Conservation (phyloP, 352 stramenopile species). For the Pythium apleroticum region DNA sequence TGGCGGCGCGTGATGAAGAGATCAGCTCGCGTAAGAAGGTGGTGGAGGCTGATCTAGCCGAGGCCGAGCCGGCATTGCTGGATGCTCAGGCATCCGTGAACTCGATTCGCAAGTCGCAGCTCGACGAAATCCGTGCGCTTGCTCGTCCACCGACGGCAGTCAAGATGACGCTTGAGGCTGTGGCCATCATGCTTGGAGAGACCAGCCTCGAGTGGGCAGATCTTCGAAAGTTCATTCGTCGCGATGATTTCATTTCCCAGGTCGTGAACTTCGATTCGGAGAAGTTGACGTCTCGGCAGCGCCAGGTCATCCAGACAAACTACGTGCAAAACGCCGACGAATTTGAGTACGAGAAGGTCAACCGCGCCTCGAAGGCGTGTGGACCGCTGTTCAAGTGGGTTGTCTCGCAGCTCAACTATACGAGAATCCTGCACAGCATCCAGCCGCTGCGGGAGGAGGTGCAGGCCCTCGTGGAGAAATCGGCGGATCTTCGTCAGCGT, state of each 20-base stretch:
- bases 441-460: constrained; percentile 98
- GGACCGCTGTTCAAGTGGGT: constrained; percentile 99
- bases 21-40: constrained; percentile 95
- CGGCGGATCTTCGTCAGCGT: constrained; percentile 88
- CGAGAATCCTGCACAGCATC: constrained; percentile 97
- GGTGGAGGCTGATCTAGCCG: constrained; percentile 95
- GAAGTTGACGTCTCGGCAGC: constrained; percentile 93
- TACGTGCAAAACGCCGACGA: constrained; percentile 93
- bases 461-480: constrained; percentile 95
- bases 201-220: constrained; percentile 96
- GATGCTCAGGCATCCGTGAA: constrained; percentile 96
- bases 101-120: constrained; percentile 98
- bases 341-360: constrained; percentile 92
- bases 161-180: constrained; percentile 96
- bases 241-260: constrained; percentile 98
- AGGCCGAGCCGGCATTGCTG: constrained; percentile 97
- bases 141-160: constrained; percentile 95
- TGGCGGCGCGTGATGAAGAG: constrained; percentile 94
- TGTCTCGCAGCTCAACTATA: constrained; percentile 98
- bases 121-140: constrained; percentile 98
- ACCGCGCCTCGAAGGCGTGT: constrained; percentile 95
- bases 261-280: constrained; percentile 99
- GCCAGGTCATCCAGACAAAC: constrained; percentile 94
- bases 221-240: constrained; percentile 96
- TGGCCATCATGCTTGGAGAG: constrained; percentile 98